Conservation (phyloP, 2,329 filamentous ascomycete genomes). For the Aspergillus ochraceoroseus region DNA sequence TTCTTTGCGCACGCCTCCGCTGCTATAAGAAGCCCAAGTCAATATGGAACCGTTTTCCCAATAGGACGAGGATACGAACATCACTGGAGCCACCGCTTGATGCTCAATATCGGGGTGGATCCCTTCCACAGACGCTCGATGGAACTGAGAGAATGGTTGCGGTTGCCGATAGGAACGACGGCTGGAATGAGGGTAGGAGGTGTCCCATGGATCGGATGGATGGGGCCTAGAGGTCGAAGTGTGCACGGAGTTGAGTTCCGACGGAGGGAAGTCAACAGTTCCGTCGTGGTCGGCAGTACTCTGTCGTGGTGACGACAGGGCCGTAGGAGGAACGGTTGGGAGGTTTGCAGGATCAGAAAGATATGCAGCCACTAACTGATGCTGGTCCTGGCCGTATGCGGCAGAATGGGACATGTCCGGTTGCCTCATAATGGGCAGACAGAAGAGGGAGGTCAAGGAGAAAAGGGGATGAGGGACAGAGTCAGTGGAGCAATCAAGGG, state of each 20-base stretch:
- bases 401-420: constrained; percentile 38
- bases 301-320: constrained; percentile 15
- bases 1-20: constrained; percentile 29
- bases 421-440: constrained; percentile 28
- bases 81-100: constrained; percentile 18
- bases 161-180: constrained; percentile 13
- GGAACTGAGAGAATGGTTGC: constrained; percentile 3
- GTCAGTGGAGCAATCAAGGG: constrained; percentile 22
- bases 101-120: constrained; percentile 19
- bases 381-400: constrained; percentile 32
- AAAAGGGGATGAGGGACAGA: constrained; percentile 15
- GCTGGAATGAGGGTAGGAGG: constrained; percentile 18
- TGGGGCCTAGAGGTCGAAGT: constrained; percentile 19
- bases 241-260: constrained; percentile 21
- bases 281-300: constrained; percentile 7
- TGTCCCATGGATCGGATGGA: constrained; percentile 26
- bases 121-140: constrained; percentile 17
- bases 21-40: constrained; percentile 26
- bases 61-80: constrained; percentile 23
- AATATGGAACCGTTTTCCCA: constrained; percentile 23
- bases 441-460: constrained; percentile 8
- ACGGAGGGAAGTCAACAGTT: constrained; percentile 14
- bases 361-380: constrained; percentile 23
- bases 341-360: constrained; percentile 17
- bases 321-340: constrained; percentile 20